phyloP scores from a whole-genome alignment of 345 rosid genomes.

The Microcos paniculata region DNA sequence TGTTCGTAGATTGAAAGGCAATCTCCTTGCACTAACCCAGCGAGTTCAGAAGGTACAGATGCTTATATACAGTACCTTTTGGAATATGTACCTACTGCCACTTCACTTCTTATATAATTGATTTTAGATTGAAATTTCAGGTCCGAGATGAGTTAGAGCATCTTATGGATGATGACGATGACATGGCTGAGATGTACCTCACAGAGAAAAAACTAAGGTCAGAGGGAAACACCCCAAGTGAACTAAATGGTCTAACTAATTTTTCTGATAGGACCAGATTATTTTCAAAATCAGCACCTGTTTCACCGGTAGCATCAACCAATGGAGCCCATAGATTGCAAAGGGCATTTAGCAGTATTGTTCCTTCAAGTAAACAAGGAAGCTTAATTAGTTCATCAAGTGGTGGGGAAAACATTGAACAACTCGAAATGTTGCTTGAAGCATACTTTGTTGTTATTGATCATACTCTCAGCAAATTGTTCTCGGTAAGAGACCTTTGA shows the following conservation, averaged over 20 bases:
- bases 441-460: slow-evolving; percentile 81
- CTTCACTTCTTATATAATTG: slow-evolving; percentile 20
- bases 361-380: slow-evolving; percentile 60
- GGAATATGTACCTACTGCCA: neutral
- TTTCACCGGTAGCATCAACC: slow-evolving; percentile 68
- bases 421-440: slow-evolving; percentile 94
- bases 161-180: slow-evolving; percentile 97
- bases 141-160: slow-evolving; percentile 93
- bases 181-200: slow-evolving; percentile 98
- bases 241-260: slow-evolving; percentile 38
- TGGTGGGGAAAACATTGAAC: slow-evolving; percentile 67
- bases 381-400: slow-evolving; percentile 68
- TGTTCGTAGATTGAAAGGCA: slow-evolving; percentile 87
- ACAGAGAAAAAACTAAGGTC: slow-evolving; percentile 81
- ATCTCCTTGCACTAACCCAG: slow-evolving; percentile 84
- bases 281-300: slow-evolving; percentile 79
- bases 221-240: slow-evolving; percentile 59
- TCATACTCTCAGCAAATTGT: slow-evolving; percentile 80
- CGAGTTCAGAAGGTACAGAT: slow-evolving; percentile 86
- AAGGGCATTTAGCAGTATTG: slow-evolving; percentile 80
- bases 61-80: slow-evolving; percentile 4
- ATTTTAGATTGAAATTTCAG: slow-evolving; percentile 43
- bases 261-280: slow-evolving; percentile 28
- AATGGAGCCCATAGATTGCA: slow-evolving; percentile 59
- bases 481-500: slow-evolving; percentile 52